These are phyloP conservation scores for Salix koriyanagi DNA, from an alignment of 345 rosid genomes.

Conservation along the genomic window DNA sequence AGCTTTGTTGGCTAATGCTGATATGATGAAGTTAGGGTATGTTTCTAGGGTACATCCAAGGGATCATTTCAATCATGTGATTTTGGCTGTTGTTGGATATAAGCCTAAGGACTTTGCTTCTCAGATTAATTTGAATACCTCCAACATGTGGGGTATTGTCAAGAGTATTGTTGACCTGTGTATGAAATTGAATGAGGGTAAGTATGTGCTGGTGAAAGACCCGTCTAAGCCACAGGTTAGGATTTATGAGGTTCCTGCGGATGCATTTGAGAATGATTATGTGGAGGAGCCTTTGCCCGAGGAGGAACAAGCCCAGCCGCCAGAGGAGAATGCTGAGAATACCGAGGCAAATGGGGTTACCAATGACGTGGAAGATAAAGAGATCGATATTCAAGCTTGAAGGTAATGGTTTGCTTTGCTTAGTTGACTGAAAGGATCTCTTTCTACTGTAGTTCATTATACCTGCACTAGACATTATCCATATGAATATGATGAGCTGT, in stretches of 20 bases:
- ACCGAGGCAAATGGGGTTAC: slow-evolving; percentile 44
- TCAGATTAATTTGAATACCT: slow-evolving; percentile 80
- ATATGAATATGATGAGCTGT: background rate
- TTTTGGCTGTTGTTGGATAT: slow-evolving; percentile 78
- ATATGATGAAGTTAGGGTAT: slow-evolving; percentile 94
- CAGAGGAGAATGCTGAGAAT: slow-evolving; percentile 53
- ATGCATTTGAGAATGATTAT: slow-evolving; percentile 96
- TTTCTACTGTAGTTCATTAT: background rate
- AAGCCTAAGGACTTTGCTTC: slow-evolving; percentile 88
- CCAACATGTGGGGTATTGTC: slow-evolving; percentile 97
- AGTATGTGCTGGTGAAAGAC: slow-evolving; percentile 88
- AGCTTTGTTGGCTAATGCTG: slow-evolving; percentile 81
- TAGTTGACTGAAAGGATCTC: background rate
- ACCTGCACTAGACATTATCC: background rate
- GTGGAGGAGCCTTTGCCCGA: slow-evolving; percentile 91
- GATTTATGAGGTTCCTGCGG: slow-evolving; percentile 92
- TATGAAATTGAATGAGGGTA: slow-evolving; percentile 90
- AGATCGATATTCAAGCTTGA: slow-evolving; percentile 44
- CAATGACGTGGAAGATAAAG: slow-evolving; percentile 51
- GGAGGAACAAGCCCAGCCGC: slow-evolving; percentile 82
- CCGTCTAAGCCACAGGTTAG: slow-evolving; percentile 92
- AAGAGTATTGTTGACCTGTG: slow-evolving; percentile 90
- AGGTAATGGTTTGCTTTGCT: slow-evolving; percentile 23
- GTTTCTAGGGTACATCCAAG: slow-evolving; percentile 97
- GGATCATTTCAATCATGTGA: slow-evolving; percentile 94